Evolutionary conservation across 1,139 yeast species (phyloP), one percentile per base, ranked within the genome.

Genomic region (Yamadazyma songkhlaensis): DNA sequence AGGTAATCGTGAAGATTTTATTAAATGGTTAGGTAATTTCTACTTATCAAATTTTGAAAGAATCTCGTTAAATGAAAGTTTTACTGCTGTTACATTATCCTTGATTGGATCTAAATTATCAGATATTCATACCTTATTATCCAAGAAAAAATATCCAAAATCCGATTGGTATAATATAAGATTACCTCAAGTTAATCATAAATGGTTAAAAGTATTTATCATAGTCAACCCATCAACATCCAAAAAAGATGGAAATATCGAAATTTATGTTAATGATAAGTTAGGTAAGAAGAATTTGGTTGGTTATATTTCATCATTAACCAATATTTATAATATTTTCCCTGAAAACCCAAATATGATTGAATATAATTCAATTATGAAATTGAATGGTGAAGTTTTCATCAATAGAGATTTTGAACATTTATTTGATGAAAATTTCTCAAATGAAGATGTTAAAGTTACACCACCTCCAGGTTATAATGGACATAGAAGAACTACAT

Each of bases 91-190:
- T 9, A 55, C 75, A 24, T 57, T 77, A 32, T 72, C 79, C n/a
- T 55, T 72, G n/a, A 74, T 73, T 46, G 82, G 79, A 1, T 62
- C 77, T 5, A 60, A 67, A 42, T 64, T 77, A 44, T 64, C 74
- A n/a, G 83, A 77, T 49, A 67, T 76, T 34, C 75, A 75, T 47
- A 72, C 77, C 2, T 57, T 77, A 27, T 60, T 77, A 39, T 67
- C 75, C 3, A 70, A 70, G 35, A 68, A 62, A 42, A 61, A 73
- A 41, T 62, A 64, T 37, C 55, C 70, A 15, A 68, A 72, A 40
- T 65, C 55, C 37, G 83, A 77, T 48, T 77, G 82, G 82, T 74
- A 77, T 52, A 72, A 77, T 48, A 54, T 77, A 41, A 55, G 82
- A 39, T 67, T 77, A 46, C 82, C 83, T 6, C 79, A 73, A 46